Conservation (phyloP, 768 basidiomycete species). For the Kwoniella heveanensis region DNA sequence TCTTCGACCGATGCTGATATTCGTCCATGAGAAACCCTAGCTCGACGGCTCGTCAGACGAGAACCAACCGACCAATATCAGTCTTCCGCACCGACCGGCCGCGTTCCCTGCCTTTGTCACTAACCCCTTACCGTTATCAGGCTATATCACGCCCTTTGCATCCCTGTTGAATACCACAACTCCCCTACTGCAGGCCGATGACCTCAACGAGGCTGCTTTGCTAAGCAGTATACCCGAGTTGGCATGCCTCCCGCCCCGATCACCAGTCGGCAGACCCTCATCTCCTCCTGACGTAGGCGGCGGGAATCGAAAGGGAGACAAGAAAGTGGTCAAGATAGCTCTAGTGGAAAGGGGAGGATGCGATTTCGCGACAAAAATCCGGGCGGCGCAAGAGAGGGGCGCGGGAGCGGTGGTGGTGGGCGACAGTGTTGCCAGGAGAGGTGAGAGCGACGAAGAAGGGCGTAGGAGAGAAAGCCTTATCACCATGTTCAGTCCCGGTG, state of each 20-base stretch:
- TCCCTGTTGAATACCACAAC: constrained; percentile 7
- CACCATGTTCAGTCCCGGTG: constrained; percentile 91
- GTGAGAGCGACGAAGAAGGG: constrained; percentile 51
- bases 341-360: constrained; percentile 86
- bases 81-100: constrained; percentile 51
- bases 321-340: constrained; percentile 63
- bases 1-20: too few relatives aligned
- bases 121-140: constrained; percentile 31
- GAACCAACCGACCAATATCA: constrained; percentile 34
- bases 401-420: constrained; percentile 91
- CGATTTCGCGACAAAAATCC: constrained; percentile 84
- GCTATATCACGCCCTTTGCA: constrained; percentile 32
- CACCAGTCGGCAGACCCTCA: constrained; percentile 24
- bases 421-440: constrained; percentile 66
- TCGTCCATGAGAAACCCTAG: neutral
- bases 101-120: constrained; percentile 47
- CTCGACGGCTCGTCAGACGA: neutral
- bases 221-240: neutral
- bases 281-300: neutral
- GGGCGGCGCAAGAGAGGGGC: constrained; percentile 69
- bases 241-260: constrained; percentile 35
- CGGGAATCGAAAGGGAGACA: neutral
- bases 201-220: neutral
- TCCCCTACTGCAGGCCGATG: neutral
- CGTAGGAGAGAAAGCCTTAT: constrained; percentile 68